Evolutionary conservation across 768 basidiomycete genomes (phyloP).

Genomic region (Mycena maculata): DNA sequence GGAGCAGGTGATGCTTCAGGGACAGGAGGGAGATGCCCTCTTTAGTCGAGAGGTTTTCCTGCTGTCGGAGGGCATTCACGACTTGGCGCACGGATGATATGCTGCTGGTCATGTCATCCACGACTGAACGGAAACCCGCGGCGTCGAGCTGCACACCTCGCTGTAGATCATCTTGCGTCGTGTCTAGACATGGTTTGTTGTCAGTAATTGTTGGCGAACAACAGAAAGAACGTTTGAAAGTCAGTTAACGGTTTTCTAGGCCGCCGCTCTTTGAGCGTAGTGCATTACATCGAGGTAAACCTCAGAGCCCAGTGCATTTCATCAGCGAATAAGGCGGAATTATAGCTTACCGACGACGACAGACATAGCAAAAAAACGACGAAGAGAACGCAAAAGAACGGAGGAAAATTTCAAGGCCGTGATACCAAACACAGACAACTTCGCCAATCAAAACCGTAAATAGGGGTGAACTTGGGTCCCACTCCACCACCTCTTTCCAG

Average conservation of each 20-base stretch:
- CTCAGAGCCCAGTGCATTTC: slow-evolving; percentile 76
- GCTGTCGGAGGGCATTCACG: slow-evolving; percentile 64
- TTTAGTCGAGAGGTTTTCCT: slow-evolving; percentile 66
- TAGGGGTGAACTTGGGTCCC: too few species aligned
- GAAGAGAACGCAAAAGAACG: not conserved
- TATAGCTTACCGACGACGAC: slow-evolving; percentile 18
- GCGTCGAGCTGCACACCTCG: slow-evolving; percentile 26
- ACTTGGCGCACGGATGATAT: slow-evolving; percentile 70
- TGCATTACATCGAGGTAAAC: slow-evolving; percentile 54
- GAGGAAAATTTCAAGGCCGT: too few species aligned
- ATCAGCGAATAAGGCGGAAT: slow-evolving; percentile 42
- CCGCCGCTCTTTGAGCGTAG: slow-evolving; percentile 61
- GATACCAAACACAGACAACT: too few species aligned
- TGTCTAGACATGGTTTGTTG: slow-evolving; percentile 20
- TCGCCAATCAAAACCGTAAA: too few species aligned
- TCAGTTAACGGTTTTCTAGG: slow-evolving; percentile 68
- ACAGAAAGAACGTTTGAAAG: slow-evolving; percentile 29
- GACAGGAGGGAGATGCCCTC: slow-evolving; percentile 93
- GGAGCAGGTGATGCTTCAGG: slow-evolving; percentile 84
- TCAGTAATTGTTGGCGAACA: slow-evolving; percentile 11
- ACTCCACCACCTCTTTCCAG: too few species aligned
- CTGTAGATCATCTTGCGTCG: slow-evolving; percentile 34
- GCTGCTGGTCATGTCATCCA: slow-evolving; percentile 72
- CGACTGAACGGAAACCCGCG: slow-evolving; percentile 42
- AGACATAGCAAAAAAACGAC: slow-evolving; percentile 1